Conservation (phyloP, 441 rosid genomes). For the Croton setiger region DNA sequence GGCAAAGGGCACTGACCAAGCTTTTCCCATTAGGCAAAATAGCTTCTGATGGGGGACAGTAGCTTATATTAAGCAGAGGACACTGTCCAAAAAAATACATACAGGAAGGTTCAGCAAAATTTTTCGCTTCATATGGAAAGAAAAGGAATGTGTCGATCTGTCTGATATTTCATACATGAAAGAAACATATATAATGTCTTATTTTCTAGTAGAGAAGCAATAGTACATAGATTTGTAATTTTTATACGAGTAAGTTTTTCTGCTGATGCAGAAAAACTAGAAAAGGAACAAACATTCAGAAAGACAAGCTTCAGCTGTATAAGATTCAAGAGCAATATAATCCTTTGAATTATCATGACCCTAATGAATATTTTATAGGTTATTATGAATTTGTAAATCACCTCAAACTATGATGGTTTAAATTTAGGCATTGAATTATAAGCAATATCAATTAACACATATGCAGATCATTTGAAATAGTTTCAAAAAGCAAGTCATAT, state of each 20-base stretch:
- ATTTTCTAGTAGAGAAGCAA: neutral
- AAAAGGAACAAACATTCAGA: neutral
- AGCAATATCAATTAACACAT: neutral
- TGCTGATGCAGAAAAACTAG: neutral
- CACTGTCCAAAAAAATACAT: constrained; percentile 51
- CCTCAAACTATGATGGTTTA: neutral
- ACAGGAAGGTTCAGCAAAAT: constrained; percentile 23
- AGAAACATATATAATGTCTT: neutral
- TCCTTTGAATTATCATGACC: neutral
- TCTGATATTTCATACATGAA: neutral
- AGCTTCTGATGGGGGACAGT: constrained; percentile 83
- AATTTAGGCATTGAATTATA: neutral
- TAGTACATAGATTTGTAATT: neutral
- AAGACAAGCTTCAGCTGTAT: neutral
- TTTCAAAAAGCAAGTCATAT: neutral
- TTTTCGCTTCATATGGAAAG: constrained; percentile 9
- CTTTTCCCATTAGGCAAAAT: constrained; percentile 54
- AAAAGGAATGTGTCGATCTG: neutral
- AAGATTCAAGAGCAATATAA: neutral
- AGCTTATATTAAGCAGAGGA: constrained; percentile 87
- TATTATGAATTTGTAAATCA: neutral
- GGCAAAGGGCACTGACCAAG: constrained; percentile 48
- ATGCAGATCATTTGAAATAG: neutral
- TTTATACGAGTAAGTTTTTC: neutral
- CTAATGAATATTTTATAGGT: neutral